Evolutionary conservation across 1,284 basidiomycete genomes (phyloP).

Genomic region (Ceratobasidium papillatum): DNA sequence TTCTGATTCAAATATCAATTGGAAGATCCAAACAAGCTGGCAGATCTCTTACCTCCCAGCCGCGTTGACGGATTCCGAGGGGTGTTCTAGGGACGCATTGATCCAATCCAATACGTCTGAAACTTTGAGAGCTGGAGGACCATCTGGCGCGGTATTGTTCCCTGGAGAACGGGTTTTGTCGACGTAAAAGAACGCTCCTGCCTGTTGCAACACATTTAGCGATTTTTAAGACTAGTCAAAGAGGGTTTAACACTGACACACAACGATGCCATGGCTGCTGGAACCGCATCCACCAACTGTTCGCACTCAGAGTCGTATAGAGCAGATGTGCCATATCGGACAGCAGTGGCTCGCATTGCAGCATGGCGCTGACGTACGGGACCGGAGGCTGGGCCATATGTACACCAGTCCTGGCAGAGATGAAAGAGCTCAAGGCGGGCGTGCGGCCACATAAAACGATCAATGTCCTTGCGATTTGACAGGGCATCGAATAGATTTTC

Average conservation of each 20-base stretch:
- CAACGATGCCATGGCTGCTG: slow-evolving; percentile 85
- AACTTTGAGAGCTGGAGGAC: slow-evolving; percentile 25
- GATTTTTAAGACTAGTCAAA: slow-evolving; percentile 2
- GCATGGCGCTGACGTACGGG: slow-evolving; percentile 76
- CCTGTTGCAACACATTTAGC: slow-evolving; percentile 54
- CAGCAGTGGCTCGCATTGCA: slow-evolving; percentile 76
- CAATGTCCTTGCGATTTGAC: slow-evolving; percentile 63
- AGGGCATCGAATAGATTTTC: slow-evolving; percentile 86
- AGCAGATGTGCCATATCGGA: slow-evolving; percentile 49
- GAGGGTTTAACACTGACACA: slow-evolving; percentile 66
- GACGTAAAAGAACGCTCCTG: slow-evolving; percentile 76
- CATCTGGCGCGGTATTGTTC: slow-evolving; percentile 17
- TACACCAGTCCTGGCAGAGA: slow-evolving; percentile 94
- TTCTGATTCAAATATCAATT: slow-evolving; percentile 58
- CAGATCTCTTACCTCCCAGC: slow-evolving; percentile 17
- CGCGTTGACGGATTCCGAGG: slow-evolving; percentile 38
- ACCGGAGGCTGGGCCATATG: slow-evolving; percentile 80
- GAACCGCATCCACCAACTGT: slow-evolving; percentile 76
- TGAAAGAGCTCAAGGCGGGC: slow-evolving; percentile 84
- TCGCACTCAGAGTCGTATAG: slow-evolving; percentile 52
- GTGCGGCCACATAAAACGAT: slow-evolving; percentile 76
- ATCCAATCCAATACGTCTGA: slow-evolving; percentile 34
- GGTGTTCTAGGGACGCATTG: slow-evolving; percentile 49
- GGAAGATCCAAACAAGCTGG: neutral
- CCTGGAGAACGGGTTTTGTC: slow-evolving; percentile 51